phyloP scores from a whole-genome alignment of 805 yeast species.

The Candida saitoana region DNA sequence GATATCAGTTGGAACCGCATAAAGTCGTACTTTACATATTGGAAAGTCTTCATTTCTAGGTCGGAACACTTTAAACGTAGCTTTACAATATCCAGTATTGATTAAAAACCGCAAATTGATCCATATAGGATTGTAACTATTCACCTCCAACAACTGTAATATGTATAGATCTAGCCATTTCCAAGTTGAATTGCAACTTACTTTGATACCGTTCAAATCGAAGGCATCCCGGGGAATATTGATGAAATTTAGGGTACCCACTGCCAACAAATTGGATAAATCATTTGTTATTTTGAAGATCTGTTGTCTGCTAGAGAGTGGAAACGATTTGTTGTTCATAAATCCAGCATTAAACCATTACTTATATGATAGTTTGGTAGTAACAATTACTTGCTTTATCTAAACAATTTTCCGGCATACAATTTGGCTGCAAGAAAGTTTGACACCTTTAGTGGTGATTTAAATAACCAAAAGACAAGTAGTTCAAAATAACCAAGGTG shows the following conservation, averaged over 20 bases:
- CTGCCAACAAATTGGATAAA: conserved; percentile 34
- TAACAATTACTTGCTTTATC: too few relatives aligned
- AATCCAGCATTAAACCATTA: not conserved
- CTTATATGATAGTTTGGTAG: too few relatives aligned
- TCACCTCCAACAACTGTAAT: conserved; percentile 14
- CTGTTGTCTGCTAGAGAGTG: conserved; percentile 23
- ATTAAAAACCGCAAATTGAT: conserved; percentile 42
- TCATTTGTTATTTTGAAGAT: conserved; percentile 35
- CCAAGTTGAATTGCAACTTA: conserved; percentile 40
- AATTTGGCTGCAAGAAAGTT: too few relatives aligned
- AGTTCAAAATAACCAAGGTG: too few relatives aligned
- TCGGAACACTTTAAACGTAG: conserved; percentile 36
- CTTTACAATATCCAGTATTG: conserved; percentile 34
- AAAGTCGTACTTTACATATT: conserved; percentile 40
- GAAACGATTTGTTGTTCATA: not conserved
- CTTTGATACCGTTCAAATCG: conserved; percentile 25
- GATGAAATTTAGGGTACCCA: conserved; percentile 47
- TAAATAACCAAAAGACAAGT: too few relatives aligned
- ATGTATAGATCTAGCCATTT: conserved; percentile 51
- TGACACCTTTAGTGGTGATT: too few relatives aligned
- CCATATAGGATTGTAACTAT: conserved; percentile 19
- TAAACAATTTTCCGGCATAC: too few relatives aligned
- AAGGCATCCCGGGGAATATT: conserved; percentile 39
- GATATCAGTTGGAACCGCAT: conserved; percentile 45
- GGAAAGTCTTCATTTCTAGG: conserved; percentile 10